Conservation (phyloP, 1,284 basidiomycete genomes). For the Pseudomicrostroma phylloplanum region DNA sequence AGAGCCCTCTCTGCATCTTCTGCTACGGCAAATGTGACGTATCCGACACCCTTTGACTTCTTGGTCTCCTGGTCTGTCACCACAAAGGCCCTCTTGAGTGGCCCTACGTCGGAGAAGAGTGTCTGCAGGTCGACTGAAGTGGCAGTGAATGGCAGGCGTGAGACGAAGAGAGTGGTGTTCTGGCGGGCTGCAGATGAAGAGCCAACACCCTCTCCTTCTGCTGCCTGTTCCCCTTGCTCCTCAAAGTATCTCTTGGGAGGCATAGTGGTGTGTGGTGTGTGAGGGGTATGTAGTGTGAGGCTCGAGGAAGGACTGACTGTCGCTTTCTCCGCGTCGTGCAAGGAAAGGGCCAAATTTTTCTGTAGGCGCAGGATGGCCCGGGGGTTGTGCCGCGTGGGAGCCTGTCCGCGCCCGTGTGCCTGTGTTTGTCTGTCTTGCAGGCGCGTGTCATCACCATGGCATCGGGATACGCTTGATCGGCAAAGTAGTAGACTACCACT, state of each 20-base stretch:
- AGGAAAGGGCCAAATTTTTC: too few relatives aligned
- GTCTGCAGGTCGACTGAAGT: constrained; percentile 85
- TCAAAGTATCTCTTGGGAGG: constrained; percentile 9
- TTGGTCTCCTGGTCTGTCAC: constrained; percentile 72
- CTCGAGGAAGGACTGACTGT: too few relatives aligned
- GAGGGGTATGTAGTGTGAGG: not conserved
- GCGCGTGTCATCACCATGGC: too few relatives aligned
- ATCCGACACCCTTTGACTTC: constrained; percentile 92
- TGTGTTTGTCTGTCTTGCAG: too few relatives aligned
- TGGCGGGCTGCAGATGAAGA: constrained; percentile 5
- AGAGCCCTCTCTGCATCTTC: constrained; percentile 66
- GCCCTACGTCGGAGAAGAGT: constrained; percentile 89
- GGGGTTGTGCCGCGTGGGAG: too few relatives aligned
- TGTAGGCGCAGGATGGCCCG: too few relatives aligned
- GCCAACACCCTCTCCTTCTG: not conserved
- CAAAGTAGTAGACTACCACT: too few relatives aligned
- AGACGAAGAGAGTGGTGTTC: constrained; percentile 52
- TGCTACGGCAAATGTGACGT: constrained; percentile 81
- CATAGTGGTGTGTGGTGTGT: not conserved
- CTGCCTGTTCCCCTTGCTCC: not conserved
- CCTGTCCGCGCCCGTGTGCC: too few relatives aligned
- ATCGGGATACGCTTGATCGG: too few relatives aligned
- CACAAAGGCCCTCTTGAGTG: constrained; percentile 86
- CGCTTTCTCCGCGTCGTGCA: too few relatives aligned
- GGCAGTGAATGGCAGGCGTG: constrained; percentile 70